These are phyloP conservation scores for Andalucia godoyi DNA, from an alignment of 78 protist genomes.

Conservation along the genomic window DNA sequence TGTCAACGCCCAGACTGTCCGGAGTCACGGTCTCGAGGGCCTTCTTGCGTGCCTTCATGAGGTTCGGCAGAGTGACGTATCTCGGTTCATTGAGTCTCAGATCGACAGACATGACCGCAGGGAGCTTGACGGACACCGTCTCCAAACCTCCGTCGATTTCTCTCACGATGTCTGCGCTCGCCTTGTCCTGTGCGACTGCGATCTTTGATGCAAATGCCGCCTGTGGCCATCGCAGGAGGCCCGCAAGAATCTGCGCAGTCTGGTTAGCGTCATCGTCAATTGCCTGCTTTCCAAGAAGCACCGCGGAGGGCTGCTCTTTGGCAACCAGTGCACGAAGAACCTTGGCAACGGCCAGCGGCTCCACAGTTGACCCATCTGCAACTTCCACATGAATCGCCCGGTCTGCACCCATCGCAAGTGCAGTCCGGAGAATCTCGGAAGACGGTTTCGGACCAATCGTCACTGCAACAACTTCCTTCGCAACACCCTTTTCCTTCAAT, in stretches of 20 bases:
- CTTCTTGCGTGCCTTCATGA: constrained; percentile 90
- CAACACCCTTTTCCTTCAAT: constrained; percentile 63
- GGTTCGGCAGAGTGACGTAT: constrained; percentile 85
- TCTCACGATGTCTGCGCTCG: constrained; percentile 41
- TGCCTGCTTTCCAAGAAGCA: constrained; percentile 84
- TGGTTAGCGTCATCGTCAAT: constrained; percentile 91
- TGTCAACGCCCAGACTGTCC: constrained; percentile 65
- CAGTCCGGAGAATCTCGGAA: constrained; percentile 57
- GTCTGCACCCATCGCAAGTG: constrained; percentile 95
- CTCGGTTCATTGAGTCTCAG: constrained; percentile 90
- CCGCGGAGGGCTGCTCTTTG: constrained; percentile 9
- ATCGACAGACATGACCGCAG: constrained; percentile 87
- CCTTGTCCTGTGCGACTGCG: constrained; percentile 13
- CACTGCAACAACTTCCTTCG: constrained; percentile 79
- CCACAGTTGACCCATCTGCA: constrained; percentile 11
- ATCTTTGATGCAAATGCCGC: constrained; percentile 76
- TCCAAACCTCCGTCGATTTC: constrained; percentile 93
- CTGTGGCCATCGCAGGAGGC: constrained; percentile 85
- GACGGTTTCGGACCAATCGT: constrained; percentile 61
- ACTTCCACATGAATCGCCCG: constrained; percentile 72
- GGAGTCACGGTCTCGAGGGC: constrained; percentile 41
- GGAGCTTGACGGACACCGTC: constrained; percentile 64
- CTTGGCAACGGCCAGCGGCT: constrained; percentile 85
- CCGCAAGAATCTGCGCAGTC: constrained; percentile 84
- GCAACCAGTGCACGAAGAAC: constrained; percentile 50